Evolutionary conservation across 2,329 filamentous ascomycete genomes (phyloP).

Genomic region (Fusarium albosuccineum): DNA sequence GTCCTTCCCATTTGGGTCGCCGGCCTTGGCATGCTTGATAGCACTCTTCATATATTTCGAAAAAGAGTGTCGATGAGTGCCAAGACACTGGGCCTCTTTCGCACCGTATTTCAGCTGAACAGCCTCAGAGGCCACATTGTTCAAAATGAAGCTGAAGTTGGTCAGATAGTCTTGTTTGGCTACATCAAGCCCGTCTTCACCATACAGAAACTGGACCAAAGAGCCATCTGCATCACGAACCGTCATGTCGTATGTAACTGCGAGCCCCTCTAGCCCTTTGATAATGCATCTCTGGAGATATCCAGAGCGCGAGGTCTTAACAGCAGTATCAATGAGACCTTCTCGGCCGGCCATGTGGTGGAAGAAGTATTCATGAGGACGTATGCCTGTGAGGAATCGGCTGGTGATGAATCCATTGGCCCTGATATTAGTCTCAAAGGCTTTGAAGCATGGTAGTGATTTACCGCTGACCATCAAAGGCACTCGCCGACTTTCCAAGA

Average conservation of each 20-base stretch:
- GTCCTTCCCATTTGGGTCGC: slow-evolving; percentile 73
- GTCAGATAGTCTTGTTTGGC: slow-evolving; percentile 92
- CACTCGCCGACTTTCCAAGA: slow-evolving; percentile 93
- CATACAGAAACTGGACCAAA: slow-evolving; percentile 94
- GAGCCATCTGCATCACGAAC: slow-evolving; percentile 95
- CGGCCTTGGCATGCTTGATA: slow-evolving; percentile 76
- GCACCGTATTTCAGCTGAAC: slow-evolving; percentile 78
- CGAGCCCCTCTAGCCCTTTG: slow-evolving; percentile 97
- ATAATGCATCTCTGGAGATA: slow-evolving; percentile 97
- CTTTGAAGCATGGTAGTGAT: slow-evolving; percentile 91
- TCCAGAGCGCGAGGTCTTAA: slow-evolving; percentile 97
- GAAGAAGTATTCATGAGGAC: slow-evolving; percentile 98
- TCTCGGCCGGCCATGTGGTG: slow-evolving; percentile 99
- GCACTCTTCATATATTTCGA: slow-evolving; percentile 86
- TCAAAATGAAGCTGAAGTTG: slow-evolving; percentile 89
- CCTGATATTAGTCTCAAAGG: slow-evolving; percentile 88
- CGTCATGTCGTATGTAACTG: slow-evolving; percentile 92
- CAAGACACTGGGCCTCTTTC: slow-evolving; percentile 59
- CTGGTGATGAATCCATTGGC: slow-evolving; percentile 97
- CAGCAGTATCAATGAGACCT: slow-evolving; percentile 97
- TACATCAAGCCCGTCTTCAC: slow-evolving; percentile 94
- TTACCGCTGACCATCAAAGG: slow-evolving; percentile 99
- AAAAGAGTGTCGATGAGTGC: slow-evolving; percentile 69
- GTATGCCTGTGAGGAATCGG: slow-evolving; percentile 97
- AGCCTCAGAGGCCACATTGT: slow-evolving; percentile 86